Evolutionary conservation across 2,329 filamentous ascomycete species (phyloP).

Genomic region (Ceratocystis huliohia): DNA sequence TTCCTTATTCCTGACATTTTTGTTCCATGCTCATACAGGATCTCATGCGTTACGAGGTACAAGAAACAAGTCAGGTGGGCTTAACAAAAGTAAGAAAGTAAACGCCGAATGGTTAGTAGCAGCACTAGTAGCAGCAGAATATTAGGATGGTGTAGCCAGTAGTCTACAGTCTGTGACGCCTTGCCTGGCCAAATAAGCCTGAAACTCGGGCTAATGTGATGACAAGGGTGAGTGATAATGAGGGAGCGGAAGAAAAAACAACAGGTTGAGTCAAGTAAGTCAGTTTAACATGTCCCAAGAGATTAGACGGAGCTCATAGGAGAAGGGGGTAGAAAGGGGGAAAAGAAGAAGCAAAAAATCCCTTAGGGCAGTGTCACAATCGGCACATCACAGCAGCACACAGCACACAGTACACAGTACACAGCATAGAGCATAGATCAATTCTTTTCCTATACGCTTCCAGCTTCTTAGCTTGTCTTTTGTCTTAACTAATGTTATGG

Average conservation of each 20-base stretch:
- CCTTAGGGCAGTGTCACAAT: too few relatives aligned
- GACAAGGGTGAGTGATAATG: neutral
- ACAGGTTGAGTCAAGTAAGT: neutral
- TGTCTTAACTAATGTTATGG: too few relatives aligned
- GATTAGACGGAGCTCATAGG: neutral
- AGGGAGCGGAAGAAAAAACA: neutral
- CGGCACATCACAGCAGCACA: too few relatives aligned
- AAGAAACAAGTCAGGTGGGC: neutral
- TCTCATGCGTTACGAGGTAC: neutral
- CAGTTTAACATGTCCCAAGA: neutral
- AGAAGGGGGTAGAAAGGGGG: too few relatives aligned
- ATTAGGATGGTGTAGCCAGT: neutral
- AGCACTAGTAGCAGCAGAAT: too few relatives aligned
- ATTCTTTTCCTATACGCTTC: too few relatives aligned
- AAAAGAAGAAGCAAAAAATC: too few relatives aligned
- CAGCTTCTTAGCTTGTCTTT: too few relatives aligned
- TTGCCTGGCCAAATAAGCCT: conserved; percentile 1
- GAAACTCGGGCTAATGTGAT: neutral
- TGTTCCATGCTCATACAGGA: neutral
- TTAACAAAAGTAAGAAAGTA: neutral
- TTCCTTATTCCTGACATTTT: neutral
- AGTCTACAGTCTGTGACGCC: neutral
- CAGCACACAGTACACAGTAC: too few relatives aligned
- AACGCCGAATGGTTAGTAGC: neutral
- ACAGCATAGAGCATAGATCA: too few relatives aligned